Percentiles rank a stretch among this genome's conserved stretches.
These are phyloP conservation scores for Suillus hirtellus DNA, from an alignment of 768 basidiomycete genomes.

Conservation along the genomic window DNA sequence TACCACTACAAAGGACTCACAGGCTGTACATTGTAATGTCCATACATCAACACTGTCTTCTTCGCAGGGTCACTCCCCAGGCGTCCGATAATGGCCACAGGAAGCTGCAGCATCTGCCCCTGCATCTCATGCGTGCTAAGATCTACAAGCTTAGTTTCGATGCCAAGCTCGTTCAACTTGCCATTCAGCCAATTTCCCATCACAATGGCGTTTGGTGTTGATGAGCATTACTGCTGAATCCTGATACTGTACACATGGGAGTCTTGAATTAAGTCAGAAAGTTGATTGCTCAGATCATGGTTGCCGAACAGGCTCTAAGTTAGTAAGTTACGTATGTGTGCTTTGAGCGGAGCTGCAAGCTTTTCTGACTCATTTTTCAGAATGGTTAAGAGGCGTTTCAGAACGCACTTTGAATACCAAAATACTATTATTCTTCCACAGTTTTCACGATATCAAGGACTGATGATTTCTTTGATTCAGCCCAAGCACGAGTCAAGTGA, in stretches of 20 bases:
- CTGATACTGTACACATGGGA: constrained; percentile 49
- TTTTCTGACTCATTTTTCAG: too few relatives aligned
- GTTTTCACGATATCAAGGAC: too few relatives aligned
- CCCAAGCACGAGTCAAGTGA: too few relatives aligned
- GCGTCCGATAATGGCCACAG: constrained; percentile 80
- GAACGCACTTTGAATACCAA: too few relatives aligned
- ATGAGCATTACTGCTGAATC: constrained; percentile 51
- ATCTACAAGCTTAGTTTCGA: constrained; percentile 69
- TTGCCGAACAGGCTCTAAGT: too few relatives aligned
- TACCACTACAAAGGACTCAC: constrained; percentile 39
- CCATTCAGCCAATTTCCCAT: constrained; percentile 85
- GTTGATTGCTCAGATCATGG: neutral
- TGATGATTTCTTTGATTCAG: too few relatives aligned
- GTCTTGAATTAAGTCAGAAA: constrained; percentile 8
- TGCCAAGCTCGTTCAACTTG: constrained; percentile 77
- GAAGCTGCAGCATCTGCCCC: constrained; percentile 71
- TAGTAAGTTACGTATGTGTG: too few relatives aligned
- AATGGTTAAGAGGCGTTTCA: too few relatives aligned
- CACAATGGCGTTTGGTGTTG: constrained; percentile 71
- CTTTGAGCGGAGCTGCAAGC: too few relatives aligned
- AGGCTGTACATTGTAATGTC: constrained; percentile 95
- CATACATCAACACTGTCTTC: constrained; percentile 93
- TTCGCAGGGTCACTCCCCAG: constrained; percentile 84
- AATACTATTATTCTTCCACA: too few relatives aligned
- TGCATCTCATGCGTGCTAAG: constrained; percentile 77